phyloP scores from a whole-genome alignment of 2,329 filamentous ascomycete species.

The Pezicula radicicola region DNA sequence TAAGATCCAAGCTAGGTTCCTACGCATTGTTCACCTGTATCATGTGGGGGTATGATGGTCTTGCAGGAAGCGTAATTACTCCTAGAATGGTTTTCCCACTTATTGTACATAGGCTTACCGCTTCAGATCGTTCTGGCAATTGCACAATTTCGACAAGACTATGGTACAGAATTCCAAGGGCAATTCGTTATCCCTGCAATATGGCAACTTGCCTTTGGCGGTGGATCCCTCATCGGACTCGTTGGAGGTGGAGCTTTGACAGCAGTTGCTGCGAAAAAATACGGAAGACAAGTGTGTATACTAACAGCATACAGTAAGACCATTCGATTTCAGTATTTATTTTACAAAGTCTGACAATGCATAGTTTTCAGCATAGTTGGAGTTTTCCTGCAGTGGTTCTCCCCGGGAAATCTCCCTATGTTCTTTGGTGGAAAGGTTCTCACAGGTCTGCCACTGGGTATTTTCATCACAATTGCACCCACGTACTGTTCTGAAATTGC shows the following conservation, averaged over 20 bases:
- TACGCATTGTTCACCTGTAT: slow-evolving; percentile 18
- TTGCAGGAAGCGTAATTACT: slow-evolving; percentile 15
- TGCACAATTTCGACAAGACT: slow-evolving; percentile 15
- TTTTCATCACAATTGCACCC: slow-evolving; percentile 40
- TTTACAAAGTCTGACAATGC: not conserved
- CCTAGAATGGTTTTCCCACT: not conserved
- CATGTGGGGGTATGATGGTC: slow-evolving; percentile 22
- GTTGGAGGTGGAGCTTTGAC: slow-evolving; percentile 14
- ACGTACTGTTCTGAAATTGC: slow-evolving; percentile 20
- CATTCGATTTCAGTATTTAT: not conserved
- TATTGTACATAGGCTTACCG: not conserved
- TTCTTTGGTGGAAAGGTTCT: slow-evolving; percentile 44
- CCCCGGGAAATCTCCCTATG: slow-evolving; percentile 34
- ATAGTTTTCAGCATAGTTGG: slow-evolving; percentile 14
- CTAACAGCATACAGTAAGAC: slow-evolving; percentile 12
- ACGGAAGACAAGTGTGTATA: slow-evolving; percentile 18
- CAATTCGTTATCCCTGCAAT: slow-evolving; percentile 15
- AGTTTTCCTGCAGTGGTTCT: slow-evolving; percentile 16
- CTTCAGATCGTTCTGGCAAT: slow-evolving; percentile 18
- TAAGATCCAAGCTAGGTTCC: slow-evolving; percentile 5
- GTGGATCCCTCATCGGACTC: slow-evolving; percentile 12
- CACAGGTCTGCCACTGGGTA: slow-evolving; percentile 46
- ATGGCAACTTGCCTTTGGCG: slow-evolving; percentile 16
- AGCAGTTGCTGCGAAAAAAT: slow-evolving; percentile 13
- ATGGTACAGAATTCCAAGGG: slow-evolving; percentile 10